These are phyloP conservation scores for Eucalyptus coolabah DNA, from an alignment of 345 rosid genomes.

Conservation along the genomic window DNA sequence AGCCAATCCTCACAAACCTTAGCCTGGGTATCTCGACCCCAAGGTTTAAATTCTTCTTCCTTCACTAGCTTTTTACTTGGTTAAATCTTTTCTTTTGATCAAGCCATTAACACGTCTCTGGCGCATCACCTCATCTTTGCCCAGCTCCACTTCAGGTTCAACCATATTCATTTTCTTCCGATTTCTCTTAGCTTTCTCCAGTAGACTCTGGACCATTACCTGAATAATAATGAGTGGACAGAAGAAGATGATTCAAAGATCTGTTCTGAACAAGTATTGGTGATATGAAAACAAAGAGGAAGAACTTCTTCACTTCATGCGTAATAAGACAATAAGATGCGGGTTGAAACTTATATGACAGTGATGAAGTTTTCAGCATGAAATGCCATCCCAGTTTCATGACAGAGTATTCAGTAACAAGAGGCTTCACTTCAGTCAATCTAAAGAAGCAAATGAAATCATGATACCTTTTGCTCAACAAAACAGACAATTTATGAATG, in stretches of 20 bases:
- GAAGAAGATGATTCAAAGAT: background rate
- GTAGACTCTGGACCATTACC: conserved; percentile 72
- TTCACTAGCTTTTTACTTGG: conserved; percentile 68
- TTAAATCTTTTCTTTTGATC: conserved; percentile 51
- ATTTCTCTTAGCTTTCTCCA: conserved; percentile 52
- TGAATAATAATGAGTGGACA: conserved; percentile 6
- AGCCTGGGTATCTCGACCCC: conserved; percentile 85
- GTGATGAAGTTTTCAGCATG: background rate
- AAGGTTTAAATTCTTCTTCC: conserved; percentile 56
- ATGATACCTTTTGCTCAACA: background rate
- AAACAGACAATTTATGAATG: background rate
- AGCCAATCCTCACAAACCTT: conserved; percentile 41
- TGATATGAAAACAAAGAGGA: background rate
- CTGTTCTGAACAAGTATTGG: background rate
- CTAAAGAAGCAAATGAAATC: background rate
- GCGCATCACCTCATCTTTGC: conserved; percentile 49
- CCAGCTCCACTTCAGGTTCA: conserved; percentile 27
- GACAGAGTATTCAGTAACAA: background rate
- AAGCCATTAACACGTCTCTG: conserved; percentile 69
- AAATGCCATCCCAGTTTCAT: background rate
- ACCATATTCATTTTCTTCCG: conserved; percentile 29
- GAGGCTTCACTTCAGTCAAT: background rate
- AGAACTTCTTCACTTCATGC: background rate
- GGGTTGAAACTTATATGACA: background rate
- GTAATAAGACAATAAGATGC: background rate